Base-by-base conservation (phyloP, 148 eudicot species). In the Arctostaphylos glauca region DNA sequence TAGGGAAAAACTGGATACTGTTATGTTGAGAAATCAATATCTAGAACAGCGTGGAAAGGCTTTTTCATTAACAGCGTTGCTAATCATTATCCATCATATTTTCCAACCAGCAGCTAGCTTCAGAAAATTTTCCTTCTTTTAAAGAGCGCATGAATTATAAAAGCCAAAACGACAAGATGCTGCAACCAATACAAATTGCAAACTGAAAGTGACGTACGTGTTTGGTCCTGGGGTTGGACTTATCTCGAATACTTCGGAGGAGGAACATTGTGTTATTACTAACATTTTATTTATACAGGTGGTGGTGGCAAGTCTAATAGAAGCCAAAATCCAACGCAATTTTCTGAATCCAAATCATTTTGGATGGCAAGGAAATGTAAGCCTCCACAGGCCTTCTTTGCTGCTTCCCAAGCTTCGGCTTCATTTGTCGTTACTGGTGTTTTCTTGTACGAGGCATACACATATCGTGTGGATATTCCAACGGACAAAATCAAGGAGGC, bases 331-430 rank as follows among this genome's bases (percentile, higher is more conserved):
- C 99, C 99, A 41, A 91, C 94, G 88, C 99, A 96, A 59, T 93
- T 94, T 75, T 96, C 95, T 0, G 98, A 94, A 58, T 96, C 93
- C 79, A 96, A 90, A 83, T 92, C 91, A 19, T 89, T 89, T 87
- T 96, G 99, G 71, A 96, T 91, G 71, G 99, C 99, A 68, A 96
- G 98, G 67, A 96, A 96, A 88, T 96, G 99, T 55, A 96, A 85
- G 38, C 99, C 99, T 71, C 99, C 95, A 66, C 94, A 88, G 6
- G 91, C 89, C 82, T 91, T 92, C 80, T 94, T 93, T 41, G 98
- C 94, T 74, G 95, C 94, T 88, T 96, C 99, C 99, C 99, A 96
- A 59, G 98, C 97, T 83, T 96, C 99, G 10, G 99, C 95, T 89
- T 96, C 99, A 49, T 82, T 86, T 21, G 92, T 93, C 18, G 91